phyloP scores from a whole-genome alignment of 495 filamentous ascomycete species.

The Haplographium delicatum region DNA sequence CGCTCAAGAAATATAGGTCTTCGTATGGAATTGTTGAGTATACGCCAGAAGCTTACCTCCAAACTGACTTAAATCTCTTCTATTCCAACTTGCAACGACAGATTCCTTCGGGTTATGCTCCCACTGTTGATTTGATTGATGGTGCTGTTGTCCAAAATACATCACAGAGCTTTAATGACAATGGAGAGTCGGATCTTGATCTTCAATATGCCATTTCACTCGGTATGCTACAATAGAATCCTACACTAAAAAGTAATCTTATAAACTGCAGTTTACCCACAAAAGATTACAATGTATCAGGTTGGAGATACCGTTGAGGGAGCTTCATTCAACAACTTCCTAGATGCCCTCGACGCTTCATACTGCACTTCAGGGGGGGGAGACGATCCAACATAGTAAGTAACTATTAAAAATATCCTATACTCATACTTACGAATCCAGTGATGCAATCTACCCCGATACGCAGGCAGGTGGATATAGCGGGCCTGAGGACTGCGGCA shows the following conservation, averaged over 20 bases:
- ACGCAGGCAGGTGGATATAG: constrained; percentile 15
- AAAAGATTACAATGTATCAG: constrained; percentile 22
- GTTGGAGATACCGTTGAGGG: constrained; percentile 18
- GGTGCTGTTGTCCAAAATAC: constrained; percentile 14
- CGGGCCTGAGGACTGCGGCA: constrained; percentile 13
- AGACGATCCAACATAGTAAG: constrained; percentile 20
- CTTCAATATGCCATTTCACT: constrained; percentile 22
- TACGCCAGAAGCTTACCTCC: constrained; percentile 18
- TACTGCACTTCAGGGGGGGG: constrained; percentile 20
- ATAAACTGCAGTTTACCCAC: constrained; percentile 16
- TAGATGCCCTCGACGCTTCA: constrained; percentile 21
- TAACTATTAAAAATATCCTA: background rate
- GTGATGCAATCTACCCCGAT: constrained; percentile 23
- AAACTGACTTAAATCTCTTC: constrained; percentile 19
- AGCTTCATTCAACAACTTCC: constrained; percentile 20
- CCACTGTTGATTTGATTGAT: constrained; percentile 19
- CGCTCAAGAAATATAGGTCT: constrained; percentile 5
- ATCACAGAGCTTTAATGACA: constrained; percentile 14
- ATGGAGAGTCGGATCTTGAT: constrained; percentile 24
- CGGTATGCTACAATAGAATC: background rate
- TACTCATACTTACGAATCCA: background rate
- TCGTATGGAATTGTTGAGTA: constrained; percentile 24
- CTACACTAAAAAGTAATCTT: too few species aligned
- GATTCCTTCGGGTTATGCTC: constrained; percentile 15
- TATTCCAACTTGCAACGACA: constrained; percentile 18